Evolutionary conservation across 371 early-diverging fungal genomes (phyloP), one percentile per base, ranked within the genome.

Genomic region (Syncephalastrum monosporum): DNA sequence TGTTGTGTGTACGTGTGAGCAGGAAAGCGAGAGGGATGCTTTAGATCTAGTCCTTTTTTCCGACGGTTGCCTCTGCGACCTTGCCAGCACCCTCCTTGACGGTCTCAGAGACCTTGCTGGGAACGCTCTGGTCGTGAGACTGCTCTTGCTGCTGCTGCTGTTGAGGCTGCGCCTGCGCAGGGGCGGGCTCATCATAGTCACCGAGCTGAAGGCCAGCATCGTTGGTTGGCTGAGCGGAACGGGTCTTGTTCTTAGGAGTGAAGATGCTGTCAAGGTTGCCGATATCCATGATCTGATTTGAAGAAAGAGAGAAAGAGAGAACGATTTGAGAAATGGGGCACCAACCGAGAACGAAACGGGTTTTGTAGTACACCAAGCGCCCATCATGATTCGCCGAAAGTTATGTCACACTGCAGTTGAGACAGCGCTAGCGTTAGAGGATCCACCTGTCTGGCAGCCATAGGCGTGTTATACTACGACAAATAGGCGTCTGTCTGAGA

Each of bases 251-350:
- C 23, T 64, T 64, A 19, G 69, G 60, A 12, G 50, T 33, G 49
- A 64, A 68, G 27, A 68, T 66, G 44, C 71, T 65, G n/a, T 68
- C 54, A 24, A 69, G 56, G 44, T 77, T 42, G 33, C 77, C 77
- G 53, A 74, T 67, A 53, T 77, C 77, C 77, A 77, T 74, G 3
- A 45, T 67, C 12, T 33, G 38, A 33, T 33, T 33, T 33, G 12
- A 12, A 33, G 38, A 10, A 33, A 33, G 38, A 33, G 10, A 33
- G 38, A 33, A 33, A 33, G 38, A 33, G 12, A 33, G 38, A 33
- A 33, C 38, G 38, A 33, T 33, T 33, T 33, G 38, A 33, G 10
- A 33, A 33, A 8, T 0, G 38, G 38, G 29, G 7, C 29, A 27
- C 27, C 5, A 33, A 12, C 38, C 38, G 38, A 12, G 10, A 33